These are phyloP conservation scores for Ogataea nitratoaversa DNA, from an alignment of 805 yeast species.

Conservation along the genomic window DNA sequence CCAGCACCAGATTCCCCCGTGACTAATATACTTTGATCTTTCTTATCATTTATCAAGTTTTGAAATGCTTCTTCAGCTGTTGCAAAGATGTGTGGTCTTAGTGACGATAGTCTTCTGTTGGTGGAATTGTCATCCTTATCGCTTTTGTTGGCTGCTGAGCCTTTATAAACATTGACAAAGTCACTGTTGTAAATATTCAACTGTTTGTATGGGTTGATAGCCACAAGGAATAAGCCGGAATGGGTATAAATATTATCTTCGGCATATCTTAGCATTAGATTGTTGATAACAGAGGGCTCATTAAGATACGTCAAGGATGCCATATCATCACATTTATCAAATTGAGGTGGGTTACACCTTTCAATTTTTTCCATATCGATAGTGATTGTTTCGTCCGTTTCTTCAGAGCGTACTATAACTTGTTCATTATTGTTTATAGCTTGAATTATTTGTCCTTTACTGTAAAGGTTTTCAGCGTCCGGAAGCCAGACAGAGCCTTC, in stretches of 20 bases:
- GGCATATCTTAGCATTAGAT: slow-evolving; percentile 69
- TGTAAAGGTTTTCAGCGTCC: slow-evolving; percentile 51
- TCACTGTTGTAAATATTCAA: slow-evolving; percentile 67
- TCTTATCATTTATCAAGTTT: slow-evolving; percentile 60
- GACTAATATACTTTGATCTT: slow-evolving; percentile 88
- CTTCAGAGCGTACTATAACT: slow-evolving; percentile 34
- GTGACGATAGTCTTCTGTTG: slow-evolving; percentile 4
- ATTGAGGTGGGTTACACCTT: slow-evolving; percentile 82
- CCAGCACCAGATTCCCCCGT: slow-evolving; percentile 99
- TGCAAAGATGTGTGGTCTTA: slow-evolving; percentile 86
- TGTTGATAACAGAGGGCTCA: slow-evolving; percentile 93
- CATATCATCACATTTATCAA: slow-evolving; percentile 90
- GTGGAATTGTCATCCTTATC: slow-evolving; percentile 19
- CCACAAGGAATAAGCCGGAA: slow-evolving; percentile 92
- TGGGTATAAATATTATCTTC: slow-evolving; percentile 86
- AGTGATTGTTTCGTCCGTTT: slow-evolving; percentile 28
- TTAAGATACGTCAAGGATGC: slow-evolving; percentile 91
- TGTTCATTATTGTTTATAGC: slow-evolving; percentile 32
- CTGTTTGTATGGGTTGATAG: slow-evolving; percentile 84
- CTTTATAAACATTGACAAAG: slow-evolving; percentile 46
- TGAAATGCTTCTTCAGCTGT: slow-evolving; percentile 83
- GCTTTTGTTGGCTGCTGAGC: slow-evolving; percentile 8
- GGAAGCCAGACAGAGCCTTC: slow-evolving; percentile 78
- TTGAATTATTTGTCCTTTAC: slow-evolving; percentile 55
- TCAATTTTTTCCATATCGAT: slow-evolving; percentile 44